Evolutionary conservation across 163 green algal species (phyloP).

Genomic region (Chlorella variabilis): DNA sequence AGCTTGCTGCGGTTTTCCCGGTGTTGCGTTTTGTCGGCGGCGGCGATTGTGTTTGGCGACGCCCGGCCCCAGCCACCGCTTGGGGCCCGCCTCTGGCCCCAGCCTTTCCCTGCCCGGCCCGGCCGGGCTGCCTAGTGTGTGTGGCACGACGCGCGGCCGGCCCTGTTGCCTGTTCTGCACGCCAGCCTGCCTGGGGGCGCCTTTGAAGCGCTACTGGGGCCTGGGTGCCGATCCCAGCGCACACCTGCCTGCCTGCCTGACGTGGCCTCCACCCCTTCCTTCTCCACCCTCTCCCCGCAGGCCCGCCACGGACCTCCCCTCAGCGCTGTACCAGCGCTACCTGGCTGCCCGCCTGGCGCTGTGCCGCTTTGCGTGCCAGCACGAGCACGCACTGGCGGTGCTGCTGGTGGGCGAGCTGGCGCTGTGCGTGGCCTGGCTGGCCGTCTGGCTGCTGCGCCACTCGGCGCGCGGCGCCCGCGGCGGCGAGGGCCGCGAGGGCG

Average conservation of each 20-base stretch:
- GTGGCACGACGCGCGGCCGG: no score
- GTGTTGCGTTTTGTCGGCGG: no score
- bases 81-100: no score
- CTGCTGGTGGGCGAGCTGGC: conserved; percentile 13
- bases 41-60: no score
- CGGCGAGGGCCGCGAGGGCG: background rate
- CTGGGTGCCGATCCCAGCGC: no score
- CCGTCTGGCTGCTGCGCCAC: conserved; percentile 14
- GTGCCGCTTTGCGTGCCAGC: conserved; percentile 35
- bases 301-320: background rate
- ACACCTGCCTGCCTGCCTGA: background rate
- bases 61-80: no score
- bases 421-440: conserved; percentile 21
- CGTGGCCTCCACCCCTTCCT: background rate
- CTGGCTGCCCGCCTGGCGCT: conserved; percentile 3
- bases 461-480: background rate
- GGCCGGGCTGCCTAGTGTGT: no score
- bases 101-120: no score
- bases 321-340: conserved; percentile 8
- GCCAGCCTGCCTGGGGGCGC: no score
- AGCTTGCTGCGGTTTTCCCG: background rate
- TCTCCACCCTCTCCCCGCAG: background rate
- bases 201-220: no score
- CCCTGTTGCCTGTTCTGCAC: no score
- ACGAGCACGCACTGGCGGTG: conserved; percentile 13